Evolutionary conservation across 2,329 filamentous ascomycete genomes (phyloP).

Genomic region (Septoria petroselini): DNA sequence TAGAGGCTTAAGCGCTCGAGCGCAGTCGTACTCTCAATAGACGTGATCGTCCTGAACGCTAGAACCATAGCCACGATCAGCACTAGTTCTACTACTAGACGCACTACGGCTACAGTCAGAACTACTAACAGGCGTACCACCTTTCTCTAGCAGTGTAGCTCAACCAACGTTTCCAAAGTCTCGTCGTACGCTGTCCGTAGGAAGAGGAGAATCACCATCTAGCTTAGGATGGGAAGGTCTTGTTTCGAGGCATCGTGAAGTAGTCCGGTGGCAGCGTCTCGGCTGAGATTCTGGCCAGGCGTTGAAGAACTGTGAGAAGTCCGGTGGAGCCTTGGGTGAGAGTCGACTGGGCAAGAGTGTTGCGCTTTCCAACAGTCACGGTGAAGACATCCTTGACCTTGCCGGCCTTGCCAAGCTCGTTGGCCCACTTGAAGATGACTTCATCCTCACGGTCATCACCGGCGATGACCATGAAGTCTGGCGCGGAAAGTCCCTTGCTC

Average conservation of each 20-base stretch:
- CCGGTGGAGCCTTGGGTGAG: conserved; percentile 89
- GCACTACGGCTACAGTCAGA: too few species aligned
- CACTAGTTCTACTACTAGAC: too few species aligned
- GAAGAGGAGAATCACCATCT: too few species aligned
- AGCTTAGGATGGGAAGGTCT: conserved; percentile 23
- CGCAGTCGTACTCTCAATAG: too few species aligned
- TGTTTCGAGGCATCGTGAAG: conserved; percentile 29
- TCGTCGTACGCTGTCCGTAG: too few species aligned
- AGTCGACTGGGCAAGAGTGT: conserved; percentile 81
- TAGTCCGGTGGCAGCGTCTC: conserved; percentile 31
- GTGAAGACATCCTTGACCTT: conserved; percentile 64
- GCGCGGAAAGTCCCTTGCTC: conserved; percentile 35
- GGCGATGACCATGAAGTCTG: conserved; percentile 85
- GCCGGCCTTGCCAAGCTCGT: conserved; percentile 61
- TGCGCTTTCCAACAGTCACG: conserved; percentile 80
- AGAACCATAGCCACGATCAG: too few species aligned
- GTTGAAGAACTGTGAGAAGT: conserved; percentile 41
- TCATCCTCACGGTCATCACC: conserved; percentile 93
- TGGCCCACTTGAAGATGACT: conserved; percentile 91
- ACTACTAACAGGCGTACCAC: too few species aligned
- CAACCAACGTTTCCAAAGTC: too few species aligned
- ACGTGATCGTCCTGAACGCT: too few species aligned
- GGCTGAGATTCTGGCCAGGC: conserved; percentile 34
- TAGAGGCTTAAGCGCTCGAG: too few species aligned
- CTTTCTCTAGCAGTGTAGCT: too few species aligned